These are phyloP conservation scores for Achaetomium macrosporum DNA, from an alignment of 2,329 filamentous ascomycete species.

Conservation along the genomic window DNA sequence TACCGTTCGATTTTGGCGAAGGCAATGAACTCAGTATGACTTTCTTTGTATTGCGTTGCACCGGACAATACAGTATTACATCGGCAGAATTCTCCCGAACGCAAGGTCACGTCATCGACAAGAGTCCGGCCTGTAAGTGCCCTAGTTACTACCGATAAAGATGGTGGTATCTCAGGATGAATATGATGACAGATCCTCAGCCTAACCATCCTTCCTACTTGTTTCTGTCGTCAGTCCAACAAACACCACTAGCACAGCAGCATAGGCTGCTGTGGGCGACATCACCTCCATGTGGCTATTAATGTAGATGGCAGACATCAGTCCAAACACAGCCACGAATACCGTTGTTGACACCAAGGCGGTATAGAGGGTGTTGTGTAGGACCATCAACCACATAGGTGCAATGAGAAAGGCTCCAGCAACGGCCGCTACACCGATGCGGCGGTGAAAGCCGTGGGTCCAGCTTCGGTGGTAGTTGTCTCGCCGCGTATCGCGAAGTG, in stretches of 20 bases:
- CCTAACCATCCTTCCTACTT: background rate
- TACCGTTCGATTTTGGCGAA: too few relatives aligned
- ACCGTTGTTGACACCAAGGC: background rate
- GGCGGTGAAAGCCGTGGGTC: background rate
- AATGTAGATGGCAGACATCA: background rate
- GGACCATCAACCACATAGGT: conserved; percentile 1
- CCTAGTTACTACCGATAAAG: too few relatives aligned
- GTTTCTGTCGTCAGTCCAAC: background rate
- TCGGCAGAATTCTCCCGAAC: too few relatives aligned
- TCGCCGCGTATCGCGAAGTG: background rate
- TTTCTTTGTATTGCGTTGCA: too few relatives aligned
- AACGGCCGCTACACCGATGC: too few relatives aligned
- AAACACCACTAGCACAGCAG: background rate
- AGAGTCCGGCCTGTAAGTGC: too few relatives aligned
- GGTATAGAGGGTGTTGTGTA: background rate
- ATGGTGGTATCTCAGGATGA: too few relatives aligned
- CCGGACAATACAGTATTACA: too few relatives aligned
- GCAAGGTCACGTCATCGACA: too few relatives aligned
- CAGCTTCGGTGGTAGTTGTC: background rate
- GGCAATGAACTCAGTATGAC: too few relatives aligned
- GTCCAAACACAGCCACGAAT: background rate
- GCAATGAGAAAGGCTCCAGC: background rate
- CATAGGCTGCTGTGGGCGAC: background rate
- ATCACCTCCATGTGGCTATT: background rate
- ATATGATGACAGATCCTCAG: too few relatives aligned